Conservation (phyloP, 2,329 filamentous ascomycete species). For the Blastomyces gilchristii region DNA sequence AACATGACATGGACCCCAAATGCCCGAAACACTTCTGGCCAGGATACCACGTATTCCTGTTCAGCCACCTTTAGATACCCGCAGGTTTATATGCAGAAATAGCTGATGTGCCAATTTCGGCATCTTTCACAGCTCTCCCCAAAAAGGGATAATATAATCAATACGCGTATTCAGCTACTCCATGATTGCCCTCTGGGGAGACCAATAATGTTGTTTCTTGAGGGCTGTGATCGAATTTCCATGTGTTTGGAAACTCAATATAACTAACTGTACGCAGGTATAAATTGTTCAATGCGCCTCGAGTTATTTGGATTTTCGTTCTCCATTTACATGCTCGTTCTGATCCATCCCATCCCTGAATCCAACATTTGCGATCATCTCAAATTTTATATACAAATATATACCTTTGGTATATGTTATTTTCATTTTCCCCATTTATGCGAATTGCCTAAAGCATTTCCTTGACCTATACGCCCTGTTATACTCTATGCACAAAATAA, state of each 20-base stretch:
- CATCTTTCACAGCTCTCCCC: neutral
- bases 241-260: neutral
- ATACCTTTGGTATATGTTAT: neutral
- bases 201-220: neutral
- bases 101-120: neutral
- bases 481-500: neutral
- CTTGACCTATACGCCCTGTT: neutral
- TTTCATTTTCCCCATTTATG: neutral
- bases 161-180: slow-evolving; percentile 1
- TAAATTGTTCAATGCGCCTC: neutral
- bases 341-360: neutral
- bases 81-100: neutral
- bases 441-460: neutral
- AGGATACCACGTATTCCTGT: neutral
- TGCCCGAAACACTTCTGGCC: neutral
- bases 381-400: neutral
- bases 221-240: neutral
- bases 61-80: neutral
- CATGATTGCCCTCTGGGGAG: neutral
- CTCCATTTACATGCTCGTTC: neutral
- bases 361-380: neutral
- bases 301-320: neutral
- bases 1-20: neutral
- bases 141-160: neutral
- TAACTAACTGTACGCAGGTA: neutral